Conservation (phyloP, 2,329 filamentous ascomycete genomes). For the Penicillium sp. region DNA sequence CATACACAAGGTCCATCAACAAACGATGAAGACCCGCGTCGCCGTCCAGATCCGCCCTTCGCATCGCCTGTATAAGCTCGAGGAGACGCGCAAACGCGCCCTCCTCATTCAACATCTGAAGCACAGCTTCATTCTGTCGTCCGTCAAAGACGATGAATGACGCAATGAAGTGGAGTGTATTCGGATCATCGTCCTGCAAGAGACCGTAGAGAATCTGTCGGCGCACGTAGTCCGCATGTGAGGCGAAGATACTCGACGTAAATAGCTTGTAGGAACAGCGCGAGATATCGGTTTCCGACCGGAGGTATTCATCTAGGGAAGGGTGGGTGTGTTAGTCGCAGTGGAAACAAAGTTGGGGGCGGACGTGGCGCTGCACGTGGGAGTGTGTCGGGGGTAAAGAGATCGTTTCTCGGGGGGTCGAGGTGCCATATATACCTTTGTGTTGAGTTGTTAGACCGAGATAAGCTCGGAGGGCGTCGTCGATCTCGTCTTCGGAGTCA, state of each 20-base stretch:
- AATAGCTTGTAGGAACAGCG: conserved; percentile 78
- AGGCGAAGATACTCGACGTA: conserved; percentile 69
- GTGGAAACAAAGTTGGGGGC: background rate
- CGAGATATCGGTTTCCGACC: conserved; percentile 75
- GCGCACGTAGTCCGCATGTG: conserved; percentile 81
- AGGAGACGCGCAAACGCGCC: conserved; percentile 80
- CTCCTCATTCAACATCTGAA: conserved; percentile 84
- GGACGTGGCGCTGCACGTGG: background rate
- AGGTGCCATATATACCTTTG: conserved; percentile 52
- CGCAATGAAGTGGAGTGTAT: conserved; percentile 76
- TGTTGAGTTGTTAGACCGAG: conserved; percentile 73
- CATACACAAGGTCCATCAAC: conserved; percentile 85
- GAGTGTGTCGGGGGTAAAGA: background rate
- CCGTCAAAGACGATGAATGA: conserved; percentile 88
- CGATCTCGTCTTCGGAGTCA: conserved; percentile 66
- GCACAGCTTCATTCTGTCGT: conserved; percentile 71
- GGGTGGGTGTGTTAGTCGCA: conserved; percentile 14
- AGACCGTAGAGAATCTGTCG: conserved; percentile 90
- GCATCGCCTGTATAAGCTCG: conserved; percentile 70
- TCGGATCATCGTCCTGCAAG: conserved; percentile 78
- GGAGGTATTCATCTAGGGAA: conserved; percentile 64
- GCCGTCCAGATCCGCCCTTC: conserved; percentile 50
- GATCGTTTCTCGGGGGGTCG: background rate
- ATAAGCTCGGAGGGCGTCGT: conserved; percentile 82
- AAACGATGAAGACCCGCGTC: conserved; percentile 69